These are phyloP conservation scores for Collybia nuda DNA, from an alignment of 768 basidiomycete genomes.

Conservation along the genomic window DNA sequence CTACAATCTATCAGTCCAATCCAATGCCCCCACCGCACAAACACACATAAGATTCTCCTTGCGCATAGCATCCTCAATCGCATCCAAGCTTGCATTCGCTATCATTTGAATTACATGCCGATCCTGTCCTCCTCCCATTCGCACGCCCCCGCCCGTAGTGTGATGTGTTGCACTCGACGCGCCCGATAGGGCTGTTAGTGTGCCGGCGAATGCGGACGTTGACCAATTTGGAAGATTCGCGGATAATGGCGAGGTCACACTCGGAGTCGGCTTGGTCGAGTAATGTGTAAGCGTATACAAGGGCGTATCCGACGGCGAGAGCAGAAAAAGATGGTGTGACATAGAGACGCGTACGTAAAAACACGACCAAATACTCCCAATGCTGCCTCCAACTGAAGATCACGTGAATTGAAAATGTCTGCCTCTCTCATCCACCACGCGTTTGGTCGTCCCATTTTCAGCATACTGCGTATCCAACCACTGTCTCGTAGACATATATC, in stretches of 20 bases:
- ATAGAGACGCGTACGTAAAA: slow-evolving; percentile 34
- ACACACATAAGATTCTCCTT: slow-evolving; percentile 79
- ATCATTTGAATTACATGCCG: slow-evolving; percentile 99
- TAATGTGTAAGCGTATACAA: slow-evolving; percentile 82
- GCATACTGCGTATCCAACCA: slow-evolving; percentile 1
- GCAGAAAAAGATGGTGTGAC: slow-evolving; percentile 85
- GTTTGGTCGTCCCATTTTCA: slow-evolving; percentile 1
- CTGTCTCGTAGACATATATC: slow-evolving; percentile 9
- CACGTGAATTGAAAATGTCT: slow-evolving; percentile 12
- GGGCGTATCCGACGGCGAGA: slow-evolving; percentile 86
- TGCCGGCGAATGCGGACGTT: slow-evolving; percentile 88
- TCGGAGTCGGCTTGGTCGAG: slow-evolving; percentile 69
- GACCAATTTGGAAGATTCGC: slow-evolving; percentile 89
- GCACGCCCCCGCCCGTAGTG: slow-evolving; percentile 58
- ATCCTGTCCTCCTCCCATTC: slow-evolving; percentile 81
- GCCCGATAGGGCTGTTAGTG: slow-evolving; percentile 82
- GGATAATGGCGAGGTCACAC: slow-evolving; percentile 64
- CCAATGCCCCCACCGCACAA: slow-evolving; percentile 9
- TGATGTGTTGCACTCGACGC: slow-evolving; percentile 77
- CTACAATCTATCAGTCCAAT: slow-evolving; percentile 40
- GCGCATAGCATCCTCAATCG: slow-evolving; percentile 90
- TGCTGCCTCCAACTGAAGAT: background rate
- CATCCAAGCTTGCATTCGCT: slow-evolving; percentile 93
- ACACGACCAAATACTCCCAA: slow-evolving; percentile 2
- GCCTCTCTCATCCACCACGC: slow-evolving; percentile 9